Base-by-base conservation (phyloP, 352 stramenopile species). In the Pythium chondricola region DNA sequence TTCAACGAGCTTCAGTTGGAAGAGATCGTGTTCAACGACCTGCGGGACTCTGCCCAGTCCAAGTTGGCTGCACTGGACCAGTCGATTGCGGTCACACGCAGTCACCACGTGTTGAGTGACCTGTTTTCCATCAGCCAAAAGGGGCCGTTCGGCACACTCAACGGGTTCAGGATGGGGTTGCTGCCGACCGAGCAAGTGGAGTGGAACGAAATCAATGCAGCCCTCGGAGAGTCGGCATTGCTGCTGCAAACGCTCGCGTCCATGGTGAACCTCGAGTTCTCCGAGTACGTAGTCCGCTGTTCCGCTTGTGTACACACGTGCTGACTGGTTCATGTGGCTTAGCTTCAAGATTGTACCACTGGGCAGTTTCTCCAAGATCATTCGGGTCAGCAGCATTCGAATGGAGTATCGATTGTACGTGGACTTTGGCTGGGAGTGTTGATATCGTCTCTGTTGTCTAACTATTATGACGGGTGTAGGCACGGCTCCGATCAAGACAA, bases 161-260 rank as follows among this genome's bases (percentile, higher is more conserved):
- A 93, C 45, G 70, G 72, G 14, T 93, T 95, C 52, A 69, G 80
- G 17, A 65, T 95, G 53, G 84, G 84, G 3, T 76, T 85, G 38
- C 56, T 83, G 35, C 47, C 70, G 1, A 68, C 58, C 1, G 58
- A 68, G 11, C 61, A 80, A 6, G 63, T 91, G 26, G 84, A 95
- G 45, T 95, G 84, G 84, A 88, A 93, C 49, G 84, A 95, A 51
- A 93, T 93, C 58, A 95, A 95, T 24, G 78, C 84, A 21, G 84
- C 67, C 6, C 72, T 90, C 6, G 84, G 84, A 6, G 78, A 95
- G 46, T 75, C 65, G 22, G 80, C 80, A 11, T 55, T 93, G 40
- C 48, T 93, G 17, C 39, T 93, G 14, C 63, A 81, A 30, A 86
- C 74, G 6, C 51, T 95, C 43, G 71, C 74, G 1, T 64, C 48